Percentiles rank a stretch among this genome's conserved stretches.
phyloP scores from a whole-genome alignment of 2,329 filamentous ascomycete genomes.

The Pseudopyrenochaeta lycopersici region DNA sequence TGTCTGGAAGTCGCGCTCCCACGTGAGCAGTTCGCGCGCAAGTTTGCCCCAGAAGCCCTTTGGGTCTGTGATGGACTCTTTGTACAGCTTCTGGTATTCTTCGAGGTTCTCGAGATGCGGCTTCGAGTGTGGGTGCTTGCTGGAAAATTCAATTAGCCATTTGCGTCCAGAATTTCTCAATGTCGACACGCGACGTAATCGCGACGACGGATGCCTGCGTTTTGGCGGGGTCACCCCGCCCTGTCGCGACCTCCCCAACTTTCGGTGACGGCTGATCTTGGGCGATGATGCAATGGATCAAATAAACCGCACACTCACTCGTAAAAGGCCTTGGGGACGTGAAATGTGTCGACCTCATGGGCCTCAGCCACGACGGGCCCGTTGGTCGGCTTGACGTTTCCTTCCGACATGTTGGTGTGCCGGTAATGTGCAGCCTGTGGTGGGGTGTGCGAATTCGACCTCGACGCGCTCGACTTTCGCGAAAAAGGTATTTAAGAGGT shows the following conservation, averaged over 20 bases:
- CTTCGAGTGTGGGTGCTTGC: constrained; percentile 67
- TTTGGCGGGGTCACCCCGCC: constrained; percentile 48
- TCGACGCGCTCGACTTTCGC: constrained; percentile 16
- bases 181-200: constrained; percentile 7
- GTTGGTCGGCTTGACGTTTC: constrained; percentile 47
- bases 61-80: constrained; percentile 88
- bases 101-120: constrained; percentile 68
- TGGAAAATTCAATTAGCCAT: constrained; percentile 38
- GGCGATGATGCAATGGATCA: constrained; percentile 29
- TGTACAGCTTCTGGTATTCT: constrained; percentile 71
- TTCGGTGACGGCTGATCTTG: constrained; percentile 16
- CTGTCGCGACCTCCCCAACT: constrained; percentile 17
- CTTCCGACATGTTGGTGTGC: constrained; percentile 55
- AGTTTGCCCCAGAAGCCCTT: constrained; percentile 87
- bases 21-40: constrained; percentile 88
- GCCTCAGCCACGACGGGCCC: constrained; percentile 73
- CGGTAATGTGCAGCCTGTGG: constrained; percentile 11
- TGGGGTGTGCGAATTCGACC: constrained; percentile 10
- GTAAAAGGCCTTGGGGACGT: constrained; percentile 63
- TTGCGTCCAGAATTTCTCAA: constrained; percentile 1
- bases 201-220: constrained; percentile 15
- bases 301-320: constrained; percentile 45
- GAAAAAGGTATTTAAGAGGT: constrained; percentile 6
- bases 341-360: constrained; percentile 77
- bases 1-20: constrained; percentile 91